phyloP scores from a whole-genome alignment of 2,329 filamentous ascomycete genomes.

The Gaeumannomyces sp. region DNA sequence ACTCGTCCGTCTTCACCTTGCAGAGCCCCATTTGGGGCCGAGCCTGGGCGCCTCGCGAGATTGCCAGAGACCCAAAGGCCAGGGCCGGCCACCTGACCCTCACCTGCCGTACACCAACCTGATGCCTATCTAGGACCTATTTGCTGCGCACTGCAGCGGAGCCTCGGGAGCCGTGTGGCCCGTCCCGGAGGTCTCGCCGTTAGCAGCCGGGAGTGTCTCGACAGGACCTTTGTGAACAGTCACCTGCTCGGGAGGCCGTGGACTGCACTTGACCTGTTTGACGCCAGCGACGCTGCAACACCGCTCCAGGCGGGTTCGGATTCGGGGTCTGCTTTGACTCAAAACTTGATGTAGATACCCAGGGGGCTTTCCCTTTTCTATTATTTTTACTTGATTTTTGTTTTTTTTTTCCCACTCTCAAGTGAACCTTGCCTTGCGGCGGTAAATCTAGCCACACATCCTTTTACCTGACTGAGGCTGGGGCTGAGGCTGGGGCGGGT shows the following conservation, averaged over 20 bases:
- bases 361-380: background rate
- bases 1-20: background rate
- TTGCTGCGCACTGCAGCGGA: too few species aligned
- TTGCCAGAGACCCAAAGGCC: constrained; percentile 1
- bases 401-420: background rate
- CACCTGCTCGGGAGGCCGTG: background rate
- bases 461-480: too few species aligned
- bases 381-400: background rate
- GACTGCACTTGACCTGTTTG: background rate
- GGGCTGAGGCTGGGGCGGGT: too few species aligned
- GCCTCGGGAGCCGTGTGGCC: too few species aligned
- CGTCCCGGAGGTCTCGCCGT: too few species aligned
- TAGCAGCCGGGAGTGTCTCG: background rate
- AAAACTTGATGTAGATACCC: background rate
- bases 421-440: too few species aligned
- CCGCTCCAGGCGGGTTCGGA: background rate
- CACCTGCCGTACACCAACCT: too few species aligned
- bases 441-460: too few species aligned
- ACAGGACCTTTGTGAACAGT: background rate
- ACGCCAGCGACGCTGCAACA: background rate
- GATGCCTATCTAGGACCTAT: too few species aligned
- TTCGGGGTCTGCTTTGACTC: background rate
- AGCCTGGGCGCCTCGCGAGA: background rate
- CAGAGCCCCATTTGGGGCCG: background rate
- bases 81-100: too few species aligned